Percentiles rank a stretch among this genome's conserved stretches.
These are phyloP conservation scores for Tricholoma saponaceum DNA, from an alignment of 768 basidiomycete species.

Conservation along the genomic window DNA sequence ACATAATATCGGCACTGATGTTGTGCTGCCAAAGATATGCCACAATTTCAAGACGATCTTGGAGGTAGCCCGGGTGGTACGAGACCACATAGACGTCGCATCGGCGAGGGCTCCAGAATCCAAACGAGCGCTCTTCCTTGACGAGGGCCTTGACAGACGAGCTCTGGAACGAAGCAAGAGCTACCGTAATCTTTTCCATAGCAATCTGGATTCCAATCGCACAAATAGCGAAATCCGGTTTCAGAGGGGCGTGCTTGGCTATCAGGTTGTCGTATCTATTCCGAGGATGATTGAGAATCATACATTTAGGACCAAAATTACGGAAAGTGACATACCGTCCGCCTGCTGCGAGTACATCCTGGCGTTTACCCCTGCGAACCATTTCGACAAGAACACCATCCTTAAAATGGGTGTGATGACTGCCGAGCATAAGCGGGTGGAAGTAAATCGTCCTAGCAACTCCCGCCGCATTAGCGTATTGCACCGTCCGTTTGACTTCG, in stretches of 20 bases:
- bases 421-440: conserved; percentile 71
- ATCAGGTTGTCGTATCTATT: conserved; percentile 73
- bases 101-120: conserved; percentile 85
- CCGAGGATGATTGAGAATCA: not conserved
- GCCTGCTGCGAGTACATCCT: conserved; percentile 75
- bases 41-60: conserved; percentile 75
- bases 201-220: conserved; percentile 76
- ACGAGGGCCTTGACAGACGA: conserved; percentile 64
- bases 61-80: conserved; percentile 68
- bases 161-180: conserved; percentile 67
- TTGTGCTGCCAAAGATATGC: conserved; percentile 75
- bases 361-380: conserved; percentile 57
- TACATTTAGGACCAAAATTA: not conserved
- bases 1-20: conserved; percentile 87
- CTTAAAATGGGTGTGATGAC: conserved; percentile 61
- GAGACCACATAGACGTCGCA: conserved; percentile 87
- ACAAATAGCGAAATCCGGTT: conserved; percentile 50
- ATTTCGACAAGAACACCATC: conserved; percentile 77
- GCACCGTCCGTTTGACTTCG: conserved; percentile 61
- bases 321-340: conserved; percentile 53
- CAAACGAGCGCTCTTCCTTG: conserved; percentile 79
- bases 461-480: conserved; percentile 56
- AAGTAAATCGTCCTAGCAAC: conserved; percentile 61
- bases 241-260: conserved; percentile 50
- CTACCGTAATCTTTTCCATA: conserved; percentile 70